These are phyloP conservation scores for Shiraia sp. DNA, from an alignment of 2,329 filamentous ascomycete genomes.

Conservation along the genomic window DNA sequence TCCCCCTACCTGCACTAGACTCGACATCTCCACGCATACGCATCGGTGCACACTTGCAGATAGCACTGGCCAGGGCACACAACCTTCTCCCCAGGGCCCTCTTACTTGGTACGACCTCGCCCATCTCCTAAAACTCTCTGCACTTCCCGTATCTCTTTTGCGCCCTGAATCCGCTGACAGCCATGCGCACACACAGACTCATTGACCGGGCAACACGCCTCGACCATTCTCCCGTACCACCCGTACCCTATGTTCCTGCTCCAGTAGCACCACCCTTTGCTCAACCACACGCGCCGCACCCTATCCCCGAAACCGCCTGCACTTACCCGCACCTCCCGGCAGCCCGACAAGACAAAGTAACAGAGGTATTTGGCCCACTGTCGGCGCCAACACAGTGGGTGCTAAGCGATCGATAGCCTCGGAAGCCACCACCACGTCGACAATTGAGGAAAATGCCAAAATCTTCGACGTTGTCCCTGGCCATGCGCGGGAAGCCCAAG, in stretches of 20 bases:
- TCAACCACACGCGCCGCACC: constrained; percentile 20
- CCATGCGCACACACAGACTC: constrained; percentile 35
- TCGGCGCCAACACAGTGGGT: constrained; percentile 5
- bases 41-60: constrained; percentile 38
- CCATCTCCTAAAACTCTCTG: constrained; percentile 26
- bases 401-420: constrained; percentile 32
- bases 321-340: constrained; percentile 18
- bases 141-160: constrained; percentile 9
- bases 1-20: constrained; percentile 8
- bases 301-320: constrained; percentile 15
- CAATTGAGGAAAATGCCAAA: constrained; percentile 45
- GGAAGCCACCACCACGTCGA: constrained; percentile 29
- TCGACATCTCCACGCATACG: constrained; percentile 32
- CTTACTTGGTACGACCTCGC: constrained; percentile 41
- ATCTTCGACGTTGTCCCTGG: constrained; percentile 42
- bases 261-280: constrained; percentile 21
- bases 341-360: constrained; percentile 17
- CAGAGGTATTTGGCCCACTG: constrained; percentile 31
- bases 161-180: constrained; percentile 31
- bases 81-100: constrained; percentile 25
- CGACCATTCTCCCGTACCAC: constrained; percentile 12
- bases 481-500: constrained; percentile 40
- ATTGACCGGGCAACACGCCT: constrained; percentile 17
- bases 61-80: constrained; percentile 29
- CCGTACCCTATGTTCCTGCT: constrained; percentile 32